Evolutionary conservation across 2,329 filamentous ascomycete species (phyloP).

Genomic region (Colletotrichum noveboracense): DNA sequence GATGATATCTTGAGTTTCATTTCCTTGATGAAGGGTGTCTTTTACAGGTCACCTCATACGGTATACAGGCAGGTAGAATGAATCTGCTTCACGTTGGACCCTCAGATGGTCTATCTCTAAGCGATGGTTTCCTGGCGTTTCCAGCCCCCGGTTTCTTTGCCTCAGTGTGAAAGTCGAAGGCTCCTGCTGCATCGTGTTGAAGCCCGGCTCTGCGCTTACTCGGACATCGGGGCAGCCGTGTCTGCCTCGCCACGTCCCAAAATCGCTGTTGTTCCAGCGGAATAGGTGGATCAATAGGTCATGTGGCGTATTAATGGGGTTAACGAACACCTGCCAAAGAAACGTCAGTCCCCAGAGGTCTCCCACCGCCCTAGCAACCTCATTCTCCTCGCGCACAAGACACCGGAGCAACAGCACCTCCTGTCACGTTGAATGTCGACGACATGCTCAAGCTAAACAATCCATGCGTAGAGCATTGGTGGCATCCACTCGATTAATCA

Average conservation of each 20-base stretch:
- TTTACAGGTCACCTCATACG: neutral
- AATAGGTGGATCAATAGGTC: too few species aligned
- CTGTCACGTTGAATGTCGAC: neutral
- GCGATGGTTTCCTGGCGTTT: neutral
- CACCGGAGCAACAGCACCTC: neutral
- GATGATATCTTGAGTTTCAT: neutral
- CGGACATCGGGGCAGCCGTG: neutral
- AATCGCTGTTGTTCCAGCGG: too few species aligned
- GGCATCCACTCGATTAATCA: too few species aligned
- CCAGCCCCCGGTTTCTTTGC: neutral
- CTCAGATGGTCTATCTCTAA: neutral
- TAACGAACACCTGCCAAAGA: too few species aligned
- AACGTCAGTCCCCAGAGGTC: too few species aligned
- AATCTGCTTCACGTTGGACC: slow-evolving; percentile 1
- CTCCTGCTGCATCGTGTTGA: too few species aligned
- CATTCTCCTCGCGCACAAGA: neutral
- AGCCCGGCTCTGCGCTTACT: neutral
- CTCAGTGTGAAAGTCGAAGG: neutral
- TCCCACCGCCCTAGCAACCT: neutral
- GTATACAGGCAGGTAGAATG: neutral
- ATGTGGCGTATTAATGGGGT: too few species aligned
- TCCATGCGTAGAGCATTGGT: neutral
- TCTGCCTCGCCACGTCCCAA: neutral
- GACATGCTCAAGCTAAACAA: neutral
- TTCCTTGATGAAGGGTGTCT: neutral